Percentiles rank a stretch among this genome's conserved stretches.
These are phyloP conservation scores for Bocquillonia castaneifolia DNA, from an alignment of 441 rosid genomes.

Conservation along the genomic window DNA sequence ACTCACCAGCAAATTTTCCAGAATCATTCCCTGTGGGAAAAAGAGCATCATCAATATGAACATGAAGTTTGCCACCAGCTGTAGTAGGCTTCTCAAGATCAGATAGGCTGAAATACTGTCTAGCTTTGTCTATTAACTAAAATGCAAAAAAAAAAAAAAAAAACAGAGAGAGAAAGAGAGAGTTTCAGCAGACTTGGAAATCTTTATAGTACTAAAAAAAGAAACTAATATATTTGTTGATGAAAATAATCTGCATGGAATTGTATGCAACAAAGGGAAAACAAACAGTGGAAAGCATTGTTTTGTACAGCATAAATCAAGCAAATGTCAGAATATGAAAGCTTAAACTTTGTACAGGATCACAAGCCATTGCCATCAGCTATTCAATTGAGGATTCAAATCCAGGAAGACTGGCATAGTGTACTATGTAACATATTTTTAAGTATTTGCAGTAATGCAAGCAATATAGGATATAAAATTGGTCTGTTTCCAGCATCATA, in stretches of 20 bases:
- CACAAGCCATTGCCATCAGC: neutral
- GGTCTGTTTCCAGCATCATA: no score
- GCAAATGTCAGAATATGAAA: neutral
- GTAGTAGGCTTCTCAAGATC: constrained; percentile 54
- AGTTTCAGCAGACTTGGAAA: no score
- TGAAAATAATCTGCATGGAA: neutral
- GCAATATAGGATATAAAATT: no score
- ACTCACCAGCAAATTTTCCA: constrained; percentile 58
- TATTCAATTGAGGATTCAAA: neutral
- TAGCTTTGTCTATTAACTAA: constrained; percentile 65
- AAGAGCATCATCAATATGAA: constrained; percentile 62
- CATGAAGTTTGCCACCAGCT: constrained; percentile 49
- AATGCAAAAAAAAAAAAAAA: constrained; percentile 14
- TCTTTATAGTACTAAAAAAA: neutral
- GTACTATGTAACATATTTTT: no score
- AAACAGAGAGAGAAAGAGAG: no score
- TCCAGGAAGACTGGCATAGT: neutral
- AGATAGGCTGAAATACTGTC: constrained; percentile 58
- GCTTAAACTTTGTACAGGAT: neutral
- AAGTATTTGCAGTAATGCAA: no score
- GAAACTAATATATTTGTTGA: constrained; percentile 1
- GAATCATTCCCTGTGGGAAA: constrained; percentile 32
- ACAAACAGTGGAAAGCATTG: neutral
- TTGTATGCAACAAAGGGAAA: neutral
- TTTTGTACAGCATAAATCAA: neutral